These are phyloP conservation scores for Panicum virgatum DNA, from an alignment of 202 grass and related monocot genomes.

Conservation along the genomic window DNA sequence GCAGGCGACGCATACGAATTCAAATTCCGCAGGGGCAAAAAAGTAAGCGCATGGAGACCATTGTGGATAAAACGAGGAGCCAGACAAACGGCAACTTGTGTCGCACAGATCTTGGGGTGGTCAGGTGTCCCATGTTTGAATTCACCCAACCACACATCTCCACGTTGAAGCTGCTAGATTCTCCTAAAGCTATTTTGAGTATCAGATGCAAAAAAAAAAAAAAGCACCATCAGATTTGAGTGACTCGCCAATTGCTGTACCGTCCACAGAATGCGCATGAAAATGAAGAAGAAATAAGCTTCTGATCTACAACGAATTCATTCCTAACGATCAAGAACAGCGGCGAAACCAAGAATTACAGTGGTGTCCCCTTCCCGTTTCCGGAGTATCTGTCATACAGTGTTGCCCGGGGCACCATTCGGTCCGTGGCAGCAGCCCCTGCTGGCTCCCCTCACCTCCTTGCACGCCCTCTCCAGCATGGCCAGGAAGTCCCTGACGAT, in stretches of 20 bases:
- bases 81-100: conserved; percentile 21
- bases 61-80: neutral
- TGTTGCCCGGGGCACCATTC: conserved; percentile 28
- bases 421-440: conserved; percentile 45
- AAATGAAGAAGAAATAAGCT: neutral
- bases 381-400: conserved; percentile 10
- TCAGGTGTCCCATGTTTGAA: conserved; percentile 32
- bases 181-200: neutral
- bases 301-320: conserved; percentile 21
- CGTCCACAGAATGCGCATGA: neutral
- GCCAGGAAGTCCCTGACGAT: conserved; percentile 90
- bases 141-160: neutral
- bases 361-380: neutral
- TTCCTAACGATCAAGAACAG: conserved; percentile 29
- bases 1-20: conserved; percentile 32
- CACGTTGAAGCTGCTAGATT: neutral
- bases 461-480: conserved; percentile 83
- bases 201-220: neutral
- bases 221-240: neutral
- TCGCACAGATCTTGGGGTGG: conserved; percentile 16
- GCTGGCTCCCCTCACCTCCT: conserved; percentile 59
- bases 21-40: conserved; percentile 19
- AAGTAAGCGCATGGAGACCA: conserved; percentile 10
- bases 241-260: too few relatives aligned
- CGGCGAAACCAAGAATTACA: conserved; percentile 31